Evolutionary conservation across 2,329 filamentous ascomycete species (phyloP).

Genomic region (Aspergillus carbonarius): DNA sequence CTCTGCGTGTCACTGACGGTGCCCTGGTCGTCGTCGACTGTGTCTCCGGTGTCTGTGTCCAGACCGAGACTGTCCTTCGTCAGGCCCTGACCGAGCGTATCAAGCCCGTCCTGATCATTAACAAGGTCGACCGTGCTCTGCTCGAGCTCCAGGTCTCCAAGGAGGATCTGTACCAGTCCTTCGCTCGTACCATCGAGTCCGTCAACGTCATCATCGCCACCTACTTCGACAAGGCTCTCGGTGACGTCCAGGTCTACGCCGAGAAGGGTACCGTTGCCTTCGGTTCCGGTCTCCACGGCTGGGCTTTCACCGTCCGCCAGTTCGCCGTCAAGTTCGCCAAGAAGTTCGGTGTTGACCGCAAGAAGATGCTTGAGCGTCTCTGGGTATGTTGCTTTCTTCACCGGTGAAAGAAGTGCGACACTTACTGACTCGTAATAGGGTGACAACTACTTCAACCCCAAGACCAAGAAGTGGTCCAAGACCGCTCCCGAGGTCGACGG

Average conservation of each 20-base stretch:
- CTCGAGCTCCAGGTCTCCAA: slow-evolving; percentile 98
- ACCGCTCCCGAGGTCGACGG: slow-evolving; percentile 72
- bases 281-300: slow-evolving; percentile 99
- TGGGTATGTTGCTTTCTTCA: slow-evolving; percentile 65
- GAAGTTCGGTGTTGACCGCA: slow-evolving; percentile 99
- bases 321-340: slow-evolving; percentile 95
- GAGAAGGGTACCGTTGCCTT: slow-evolving; percentile 97
- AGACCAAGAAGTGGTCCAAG: slow-evolving; percentile 99
- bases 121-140: slow-evolving; percentile 99
- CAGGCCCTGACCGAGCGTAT: slow-evolving; percentile 99
- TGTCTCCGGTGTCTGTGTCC: slow-evolving; percentile 99
- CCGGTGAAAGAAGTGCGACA: not conserved
- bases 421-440: slow-evolving; percentile 50
- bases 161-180: slow-evolving; percentile 99
- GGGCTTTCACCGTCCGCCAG: slow-evolving; percentile 98
- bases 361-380: slow-evolving; percentile 99
- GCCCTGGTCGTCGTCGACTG: slow-evolving; percentile 99
- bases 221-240: slow-evolving; percentile 94
- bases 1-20: slow-evolving; percentile 99
- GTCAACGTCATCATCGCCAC: slow-evolving; percentile 99
- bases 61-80: slow-evolving; percentile 99
- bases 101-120: slow-evolving; percentile 99
- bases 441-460: slow-evolving; percentile 99
- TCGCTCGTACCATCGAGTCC: slow-evolving; percentile 98
- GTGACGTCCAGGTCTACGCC: slow-evolving; percentile 98